These are phyloP conservation scores for Gossypium armourianum DNA, from an alignment of 441 rosid genomes.

Conservation along the genomic window DNA sequence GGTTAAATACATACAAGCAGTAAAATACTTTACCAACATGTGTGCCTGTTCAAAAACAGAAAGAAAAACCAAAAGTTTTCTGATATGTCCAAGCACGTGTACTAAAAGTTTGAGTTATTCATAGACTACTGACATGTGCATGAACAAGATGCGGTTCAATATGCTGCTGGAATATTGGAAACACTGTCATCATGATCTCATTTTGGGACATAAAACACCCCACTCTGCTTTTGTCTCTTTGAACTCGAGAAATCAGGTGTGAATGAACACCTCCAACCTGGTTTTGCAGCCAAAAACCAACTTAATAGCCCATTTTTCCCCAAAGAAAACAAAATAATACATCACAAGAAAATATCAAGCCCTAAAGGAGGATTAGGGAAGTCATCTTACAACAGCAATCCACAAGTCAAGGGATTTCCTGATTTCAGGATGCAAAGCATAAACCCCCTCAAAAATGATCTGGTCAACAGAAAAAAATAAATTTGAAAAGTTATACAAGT, in stretches of 20 bases:
- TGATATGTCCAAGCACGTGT: background rate
- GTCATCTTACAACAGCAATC: constrained; percentile 87
- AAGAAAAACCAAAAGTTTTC: background rate
- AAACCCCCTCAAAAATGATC: constrained; percentile 94
- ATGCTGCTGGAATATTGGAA: constrained; percentile 97
- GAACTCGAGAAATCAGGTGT: constrained; percentile 92
- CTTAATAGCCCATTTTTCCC: constrained; percentile 7
- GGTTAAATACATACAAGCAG: background rate
- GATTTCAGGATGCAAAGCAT: constrained; percentile 93
- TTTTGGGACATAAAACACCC: constrained; percentile 89
- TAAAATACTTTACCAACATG: background rate
- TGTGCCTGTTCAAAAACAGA: background rate
- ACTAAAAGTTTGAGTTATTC: constrained; percentile 11
- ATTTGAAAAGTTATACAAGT: background rate
- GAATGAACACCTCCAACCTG: constrained; percentile 99
- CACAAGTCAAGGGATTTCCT: constrained; percentile 79
- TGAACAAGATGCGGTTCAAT: constrained; percentile 98
- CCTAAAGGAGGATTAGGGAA: constrained; percentile 17
- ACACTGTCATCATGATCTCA: constrained; percentile 92
- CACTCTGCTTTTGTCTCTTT: constrained; percentile 86
- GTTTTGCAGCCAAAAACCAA: constrained; percentile 24
- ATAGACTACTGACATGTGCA: constrained; percentile 72
- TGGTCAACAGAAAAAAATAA: constrained; percentile 26
- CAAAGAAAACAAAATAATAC: constrained; percentile 7
- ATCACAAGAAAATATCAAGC: constrained; percentile 13